Evolutionary conservation across 2,329 filamentous ascomycete species (phyloP), one percentile per base, ranked within the genome.

Genomic region (Cucurbitaria berberidis): DNA sequence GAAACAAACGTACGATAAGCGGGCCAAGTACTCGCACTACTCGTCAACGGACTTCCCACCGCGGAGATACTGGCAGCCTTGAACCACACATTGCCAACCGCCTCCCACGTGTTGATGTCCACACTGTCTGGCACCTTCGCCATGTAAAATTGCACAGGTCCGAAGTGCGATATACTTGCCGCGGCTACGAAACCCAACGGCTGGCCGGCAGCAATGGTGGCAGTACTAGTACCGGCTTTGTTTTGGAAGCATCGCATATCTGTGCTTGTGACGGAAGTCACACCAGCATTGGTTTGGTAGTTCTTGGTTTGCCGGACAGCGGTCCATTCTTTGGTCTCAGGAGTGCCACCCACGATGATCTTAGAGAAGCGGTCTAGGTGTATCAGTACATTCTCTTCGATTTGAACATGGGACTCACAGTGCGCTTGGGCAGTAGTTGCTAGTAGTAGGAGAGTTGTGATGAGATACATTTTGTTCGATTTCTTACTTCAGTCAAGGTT

Each of bases 111-210:
- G 32, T 67, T 66, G 16, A 68, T 59, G 38, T 67, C 53, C 10
- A 57, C 57, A 27, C 51, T 53, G 24, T 63, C 62, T 2, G 70
- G 70, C 15, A 69, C 81, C 64, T 82, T 83, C 61, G 83, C 83
- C 51, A 85, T 76, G 63, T 84, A 84, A 1, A 81, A 82, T 57
- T 83, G 71, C 2, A 81, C 80, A 15, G 82, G 82, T 1, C 83
- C 82, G 53, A 81, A 77, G 68, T 86, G 83, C 24, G 75, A 77
- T 1, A 82, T 73, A 26, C 73, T 70, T 1, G 78, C 57, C 36
- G 75, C 74, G 13, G 77, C 75, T 15, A 76, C 77, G 70, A 81
- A 80, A n/a, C 73, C 72, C 1, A 83, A 64, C 0, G 74, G 76
- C 10, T 73, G 71, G 18, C 80, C 80, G 15, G 80, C 80, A 9